phyloP scores from a whole-genome alignment of 345 rosid genomes.

The Lenwebbia sp. region DNA sequence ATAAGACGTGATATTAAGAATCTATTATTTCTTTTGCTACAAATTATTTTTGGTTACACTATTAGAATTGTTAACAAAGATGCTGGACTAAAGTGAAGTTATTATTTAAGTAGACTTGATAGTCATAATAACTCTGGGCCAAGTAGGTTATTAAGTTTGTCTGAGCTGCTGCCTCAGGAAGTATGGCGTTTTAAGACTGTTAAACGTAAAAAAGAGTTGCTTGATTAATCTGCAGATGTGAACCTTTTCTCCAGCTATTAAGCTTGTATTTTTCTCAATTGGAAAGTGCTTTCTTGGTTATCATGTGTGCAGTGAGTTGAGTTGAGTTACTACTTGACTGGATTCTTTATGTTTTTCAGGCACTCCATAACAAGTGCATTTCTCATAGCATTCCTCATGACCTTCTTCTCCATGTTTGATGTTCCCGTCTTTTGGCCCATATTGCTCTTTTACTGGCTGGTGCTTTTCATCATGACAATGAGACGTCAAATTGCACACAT shows the following conservation, averaged over 20 bases:
- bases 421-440: slow-evolving; percentile 91
- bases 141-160: neutral
- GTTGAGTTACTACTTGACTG: neutral
- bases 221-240: neutral
- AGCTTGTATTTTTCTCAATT: neutral
- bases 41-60: neutral
- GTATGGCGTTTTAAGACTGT: neutral
- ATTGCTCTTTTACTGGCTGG: slow-evolving; percentile 67
- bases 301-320: neutral
- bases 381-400: slow-evolving; percentile 64
- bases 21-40: neutral
- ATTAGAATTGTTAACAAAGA: neutral
- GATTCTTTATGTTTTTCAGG: slow-evolving; percentile 31
- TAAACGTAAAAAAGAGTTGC: neutral
- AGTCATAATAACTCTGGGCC: neutral
- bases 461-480: slow-evolving; percentile 70
- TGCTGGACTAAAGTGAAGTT: neutral
- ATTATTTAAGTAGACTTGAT: neutral
- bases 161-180: neutral
- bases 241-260: neutral
- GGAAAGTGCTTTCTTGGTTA: neutral
- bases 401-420: slow-evolving; percentile 72
- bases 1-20: neutral
- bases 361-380: slow-evolving; percentile 72
- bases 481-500: slow-evolving; percentile 72